Evolutionary conservation across 2,329 filamentous ascomycete species (phyloP).

Genomic region (Exophiala viscosa): DNA sequence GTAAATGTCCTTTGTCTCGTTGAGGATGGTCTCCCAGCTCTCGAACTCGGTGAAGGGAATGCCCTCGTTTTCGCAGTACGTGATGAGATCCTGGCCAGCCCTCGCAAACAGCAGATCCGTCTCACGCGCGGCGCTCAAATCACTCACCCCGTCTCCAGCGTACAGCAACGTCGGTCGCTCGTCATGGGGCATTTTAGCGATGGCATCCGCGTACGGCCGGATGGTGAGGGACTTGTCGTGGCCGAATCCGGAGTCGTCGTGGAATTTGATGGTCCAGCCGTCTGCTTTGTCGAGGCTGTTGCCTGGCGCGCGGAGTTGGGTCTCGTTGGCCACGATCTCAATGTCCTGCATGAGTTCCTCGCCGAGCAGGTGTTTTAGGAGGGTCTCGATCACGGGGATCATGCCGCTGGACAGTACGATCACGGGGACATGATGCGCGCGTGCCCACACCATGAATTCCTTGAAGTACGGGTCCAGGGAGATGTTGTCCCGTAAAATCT

Average conservation of each 20-base stretch:
- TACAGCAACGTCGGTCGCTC: constrained; percentile 84
- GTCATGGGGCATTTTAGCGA: constrained; percentile 56
- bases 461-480: constrained; percentile 83
- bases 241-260: constrained; percentile 78
- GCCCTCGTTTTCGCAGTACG: constrained; percentile 77
- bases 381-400: constrained; percentile 81
- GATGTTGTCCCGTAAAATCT: constrained; percentile 75
- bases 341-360: constrained; percentile 67
- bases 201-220: constrained; percentile 67
- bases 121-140: constrained; percentile 86
- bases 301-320: constrained; percentile 59
- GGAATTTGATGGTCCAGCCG: constrained; percentile 85
- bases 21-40: constrained; percentile 75
- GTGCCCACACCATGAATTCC: constrained; percentile 80
- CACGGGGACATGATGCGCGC: constrained; percentile 78
- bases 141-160: constrained; percentile 89
- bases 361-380: constrained; percentile 78
- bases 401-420: constrained; percentile 91
- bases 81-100: constrained; percentile 81
- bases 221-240: constrained; percentile 96
- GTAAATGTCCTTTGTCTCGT: constrained; percentile 72
- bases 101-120: constrained; percentile 93
- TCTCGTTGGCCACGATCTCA: constrained; percentile 86
- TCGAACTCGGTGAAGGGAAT: constrained; percentile 86
- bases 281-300: constrained; percentile 73